phyloP scores from a whole-genome alignment of 2,329 filamentous ascomycete genomes.

The Botrytis aclada region DNA sequence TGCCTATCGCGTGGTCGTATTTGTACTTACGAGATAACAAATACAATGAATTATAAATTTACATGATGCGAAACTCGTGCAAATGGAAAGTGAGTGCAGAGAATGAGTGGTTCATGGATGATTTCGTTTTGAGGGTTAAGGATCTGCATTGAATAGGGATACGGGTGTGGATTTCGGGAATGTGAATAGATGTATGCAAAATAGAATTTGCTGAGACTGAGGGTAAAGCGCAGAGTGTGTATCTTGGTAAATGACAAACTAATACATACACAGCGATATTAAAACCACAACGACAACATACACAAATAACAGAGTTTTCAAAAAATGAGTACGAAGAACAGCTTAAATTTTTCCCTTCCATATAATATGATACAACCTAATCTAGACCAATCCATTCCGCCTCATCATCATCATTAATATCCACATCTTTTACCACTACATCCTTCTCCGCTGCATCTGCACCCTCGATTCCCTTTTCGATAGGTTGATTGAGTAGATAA shows the following conservation, averaged over 20 bases:
- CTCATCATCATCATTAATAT: conserved; percentile 40
- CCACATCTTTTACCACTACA: conserved; percentile 35
- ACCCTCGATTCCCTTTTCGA: conserved; percentile 34
- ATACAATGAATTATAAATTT: background rate
- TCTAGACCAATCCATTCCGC: conserved; percentile 55
- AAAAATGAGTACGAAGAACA: background rate
- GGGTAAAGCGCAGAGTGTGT: background rate
- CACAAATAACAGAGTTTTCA: background rate
- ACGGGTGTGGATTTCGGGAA: too few relatives aligned
- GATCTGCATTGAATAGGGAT: too few relatives aligned
- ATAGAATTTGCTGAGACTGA: background rate
- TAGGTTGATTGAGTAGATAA: conserved; percentile 64
- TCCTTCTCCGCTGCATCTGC: conserved; percentile 40
- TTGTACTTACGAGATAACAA: background rate
- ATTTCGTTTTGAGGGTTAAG: too few relatives aligned
- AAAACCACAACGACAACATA: background rate
- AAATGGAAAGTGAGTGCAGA: background rate
- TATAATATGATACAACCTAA: conserved; percentile 27
- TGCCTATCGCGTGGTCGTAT: background rate
- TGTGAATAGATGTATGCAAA: too few relatives aligned
- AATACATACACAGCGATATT: background rate
- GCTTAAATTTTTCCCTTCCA: background rate
- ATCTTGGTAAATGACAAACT: background rate
- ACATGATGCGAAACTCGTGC: background rate
- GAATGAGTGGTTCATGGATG: background rate